These are phyloP conservation scores for Pseudogymnoascus sp. DNA, from an alignment of 2,329 filamentous ascomycete genomes.

Conservation along the genomic window DNA sequence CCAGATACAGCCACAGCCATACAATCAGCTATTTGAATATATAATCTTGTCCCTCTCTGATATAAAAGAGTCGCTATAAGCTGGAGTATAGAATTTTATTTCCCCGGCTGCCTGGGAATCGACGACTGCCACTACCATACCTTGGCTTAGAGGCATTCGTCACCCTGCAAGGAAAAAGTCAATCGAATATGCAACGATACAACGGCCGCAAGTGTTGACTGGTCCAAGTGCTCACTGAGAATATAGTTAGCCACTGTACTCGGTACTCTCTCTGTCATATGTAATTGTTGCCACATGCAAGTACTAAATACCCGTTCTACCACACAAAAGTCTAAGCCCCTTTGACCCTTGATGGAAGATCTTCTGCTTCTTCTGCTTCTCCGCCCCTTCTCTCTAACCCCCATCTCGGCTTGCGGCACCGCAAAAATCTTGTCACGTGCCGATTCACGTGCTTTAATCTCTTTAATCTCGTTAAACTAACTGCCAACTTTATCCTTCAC, in stretches of 20 bases:
- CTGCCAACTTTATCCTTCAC: neutral
- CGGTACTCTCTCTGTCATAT: neutral
- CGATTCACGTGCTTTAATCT: neutral
- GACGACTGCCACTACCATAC: neutral
- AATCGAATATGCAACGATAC: neutral
- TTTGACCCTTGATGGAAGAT: neutral
- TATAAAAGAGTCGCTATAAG: neutral
- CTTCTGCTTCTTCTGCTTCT: neutral
- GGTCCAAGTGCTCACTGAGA: neutral
- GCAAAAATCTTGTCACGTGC: neutral
- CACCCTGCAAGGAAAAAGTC: neutral
- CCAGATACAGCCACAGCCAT: neutral
- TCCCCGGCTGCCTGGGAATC: neutral
- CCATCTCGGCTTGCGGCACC: neutral
- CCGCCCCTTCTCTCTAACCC: neutral
- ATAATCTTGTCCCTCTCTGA: neutral
- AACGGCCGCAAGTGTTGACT: neutral
- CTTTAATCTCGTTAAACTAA: neutral
- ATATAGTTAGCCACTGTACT: neutral
- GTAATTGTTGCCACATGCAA: neutral
- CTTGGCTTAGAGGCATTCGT: neutral
- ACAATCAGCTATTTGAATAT: neutral
- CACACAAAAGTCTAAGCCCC: conserved; percentile 3
- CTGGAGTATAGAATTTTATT: neutral
- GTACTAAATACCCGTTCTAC: neutral